Base-by-base conservation (phyloP, 2,329 filamentous ascomycete genomes). In the Blastomyces percursus region DNA sequence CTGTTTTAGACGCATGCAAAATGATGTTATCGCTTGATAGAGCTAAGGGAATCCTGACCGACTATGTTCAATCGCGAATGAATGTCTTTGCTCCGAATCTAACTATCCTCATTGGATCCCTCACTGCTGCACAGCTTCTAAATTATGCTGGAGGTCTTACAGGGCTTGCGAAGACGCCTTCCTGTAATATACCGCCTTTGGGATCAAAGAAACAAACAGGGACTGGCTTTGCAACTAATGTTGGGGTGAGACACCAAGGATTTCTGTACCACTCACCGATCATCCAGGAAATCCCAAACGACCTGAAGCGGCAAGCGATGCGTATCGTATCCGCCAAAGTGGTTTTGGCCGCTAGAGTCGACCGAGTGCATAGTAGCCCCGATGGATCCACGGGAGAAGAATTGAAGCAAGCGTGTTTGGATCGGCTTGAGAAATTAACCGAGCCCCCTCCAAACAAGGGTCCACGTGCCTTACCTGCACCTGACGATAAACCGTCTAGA, bases 31-130 rank as follows among this genome's bases (percentile, higher is more conserved):
- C 86, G 46, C 85, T 99, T 11, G 91, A 97, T 73, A 86, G 83
- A 67, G 91, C 93, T 35, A 96, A 96, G 76, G 87, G 84, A 65
- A 89, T 86, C 0, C 82, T 99, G 61, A 96, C 90, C 1, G 88
- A 94, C 72, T 99, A 96, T 71, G 94, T 99, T 19, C 90, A 96
- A 76, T 96, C 93, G 44, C 89, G 94, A 65, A 97, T 99, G 90
- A 94, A 89, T 68, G 82, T 96, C 42, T 97, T 97, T 72, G 94
- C 94, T 4, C 94, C 94, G 0, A 99, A 99, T 70, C 78, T 97
- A 61, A 96, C 94, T 0, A 87, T 86, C 1, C 83, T 99, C 21
- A 89, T 99, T 63, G 94, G 94, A 21, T 94, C 93, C 0, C 82
- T 96, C 21, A 96, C 93, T 2, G 93, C 94, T 8, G 94, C 94